Percentiles rank a stretch among this genome's conserved stretches.
These are phyloP conservation scores for Cornus kousa DNA, from an alignment of 148 eudicot genomes.

Conservation along the genomic window DNA sequence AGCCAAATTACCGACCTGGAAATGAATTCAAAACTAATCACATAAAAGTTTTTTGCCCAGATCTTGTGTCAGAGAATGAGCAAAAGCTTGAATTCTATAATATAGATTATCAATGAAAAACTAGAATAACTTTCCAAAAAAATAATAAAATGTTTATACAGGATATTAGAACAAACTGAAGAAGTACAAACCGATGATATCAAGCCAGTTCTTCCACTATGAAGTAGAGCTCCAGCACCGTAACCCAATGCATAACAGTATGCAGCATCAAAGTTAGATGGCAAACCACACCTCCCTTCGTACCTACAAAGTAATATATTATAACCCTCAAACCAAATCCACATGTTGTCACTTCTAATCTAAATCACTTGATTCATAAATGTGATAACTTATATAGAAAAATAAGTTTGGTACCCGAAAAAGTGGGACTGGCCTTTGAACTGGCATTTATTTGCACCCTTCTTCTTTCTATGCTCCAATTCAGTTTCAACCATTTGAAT, in stretches of 20 bases:
- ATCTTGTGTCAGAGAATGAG: neutral
- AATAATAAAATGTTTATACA: neutral
- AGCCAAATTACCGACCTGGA: conserved; percentile 88
- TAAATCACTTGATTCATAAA: neutral
- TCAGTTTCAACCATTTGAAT: conserved; percentile 99
- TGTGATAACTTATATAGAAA: neutral
- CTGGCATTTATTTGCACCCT: conserved; percentile 52
- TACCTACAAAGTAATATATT: conserved; percentile 43
- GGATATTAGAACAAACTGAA: neutral
- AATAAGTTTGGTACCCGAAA: conserved; percentile 58
- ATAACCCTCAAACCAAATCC: neutral
- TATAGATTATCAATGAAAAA: neutral
- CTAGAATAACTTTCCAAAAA: neutral
- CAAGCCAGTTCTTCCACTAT: conserved; percentile 86
- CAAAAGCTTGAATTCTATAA: conserved; percentile 1
- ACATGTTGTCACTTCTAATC: neutral
- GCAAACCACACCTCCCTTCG: conserved; percentile 97
- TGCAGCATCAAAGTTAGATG: conserved; percentile 90
- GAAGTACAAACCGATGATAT: conserved; percentile 74
- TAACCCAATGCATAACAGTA: conserved; percentile 97
- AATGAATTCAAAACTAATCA: neutral
- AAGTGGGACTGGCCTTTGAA: conserved; percentile 97
- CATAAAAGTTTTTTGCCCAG: neutral
- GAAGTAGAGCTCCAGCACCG: conserved; percentile 92
- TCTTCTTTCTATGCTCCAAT: conserved; percentile 66